These are phyloP conservation scores for Naematelia aurantialba DNA, from an alignment of 768 basidiomycete species.

Conservation along the genomic window DNA sequence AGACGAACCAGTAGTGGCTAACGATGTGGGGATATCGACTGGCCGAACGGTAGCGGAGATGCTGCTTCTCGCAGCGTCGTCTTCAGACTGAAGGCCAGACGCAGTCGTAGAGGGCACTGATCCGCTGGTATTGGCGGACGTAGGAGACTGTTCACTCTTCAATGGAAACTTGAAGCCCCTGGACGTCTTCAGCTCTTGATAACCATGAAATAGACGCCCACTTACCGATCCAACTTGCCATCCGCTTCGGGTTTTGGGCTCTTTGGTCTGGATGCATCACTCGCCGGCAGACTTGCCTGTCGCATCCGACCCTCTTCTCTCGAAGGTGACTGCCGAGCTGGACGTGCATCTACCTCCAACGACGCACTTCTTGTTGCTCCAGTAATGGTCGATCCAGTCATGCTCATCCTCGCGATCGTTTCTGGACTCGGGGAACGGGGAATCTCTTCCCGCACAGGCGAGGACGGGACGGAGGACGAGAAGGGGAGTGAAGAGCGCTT, in stretches of 20 bases:
- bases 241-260: constrained; percentile 49
- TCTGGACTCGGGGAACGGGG: constrained; percentile 41
- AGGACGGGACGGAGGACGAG: constrained; percentile 30
- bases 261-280: constrained; percentile 29
- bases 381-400: constrained; percentile 21
- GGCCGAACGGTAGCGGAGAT: not conserved
- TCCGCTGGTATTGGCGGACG: not conserved
- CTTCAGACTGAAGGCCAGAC: not conserved
- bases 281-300: constrained; percentile 21
- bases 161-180: constrained; percentile 48
- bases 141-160: not conserved
- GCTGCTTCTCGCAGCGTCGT: not conserved
- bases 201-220: not conserved
- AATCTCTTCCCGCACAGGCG: constrained; percentile 25
- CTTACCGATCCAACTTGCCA: constrained; percentile 46
- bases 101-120: constrained; percentile 3
- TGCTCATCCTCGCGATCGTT: constrained; percentile 49
- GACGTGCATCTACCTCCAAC: not conserved
- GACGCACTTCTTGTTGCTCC: constrained; percentile 8
- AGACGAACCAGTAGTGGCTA: not conserved
- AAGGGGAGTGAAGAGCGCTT: constrained; percentile 44
- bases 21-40: not conserved
- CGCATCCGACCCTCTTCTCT: constrained; percentile 17
- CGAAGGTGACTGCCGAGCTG: constrained; percentile 3
- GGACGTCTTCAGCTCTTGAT: not conserved